Conservation (phyloP, 768 basidiomycete genomes). For the Xerocomus brunneocitrinus region DNA sequence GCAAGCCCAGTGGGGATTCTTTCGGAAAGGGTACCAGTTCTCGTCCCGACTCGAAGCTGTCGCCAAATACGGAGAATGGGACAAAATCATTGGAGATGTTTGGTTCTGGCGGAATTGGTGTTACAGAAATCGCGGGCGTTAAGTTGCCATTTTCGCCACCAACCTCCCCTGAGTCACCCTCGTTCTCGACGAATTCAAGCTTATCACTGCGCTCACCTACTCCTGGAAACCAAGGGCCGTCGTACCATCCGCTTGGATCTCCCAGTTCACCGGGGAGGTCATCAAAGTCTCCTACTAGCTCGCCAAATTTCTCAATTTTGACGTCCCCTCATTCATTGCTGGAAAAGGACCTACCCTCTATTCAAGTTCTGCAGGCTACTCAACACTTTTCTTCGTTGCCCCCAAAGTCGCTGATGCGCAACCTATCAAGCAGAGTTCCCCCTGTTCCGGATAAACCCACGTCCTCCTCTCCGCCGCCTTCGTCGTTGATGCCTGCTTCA, state of each 20-base stretch:
- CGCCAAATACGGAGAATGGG: slow-evolving; percentile 23
- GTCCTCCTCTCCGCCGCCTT: slow-evolving; percentile 8
- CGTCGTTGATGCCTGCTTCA: slow-evolving; percentile 24
- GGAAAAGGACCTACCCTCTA: slow-evolving; percentile 33
- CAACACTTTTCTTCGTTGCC: slow-evolving; percentile 8
- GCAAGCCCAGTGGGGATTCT: slow-evolving; percentile 36
- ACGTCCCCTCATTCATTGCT: slow-evolving; percentile 35
- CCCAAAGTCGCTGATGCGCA: slow-evolving; percentile 14
- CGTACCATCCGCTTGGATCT: slow-evolving; percentile 15
- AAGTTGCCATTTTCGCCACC: slow-evolving; percentile 30
- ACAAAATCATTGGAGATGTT: slow-evolving; percentile 20
- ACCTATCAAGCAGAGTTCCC: slow-evolving; percentile 15
- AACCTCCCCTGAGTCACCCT: slow-evolving; percentile 28
- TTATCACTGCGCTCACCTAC: slow-evolving; percentile 18
- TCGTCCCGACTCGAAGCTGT: slow-evolving; percentile 39
- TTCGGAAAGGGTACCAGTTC: slow-evolving; percentile 25
- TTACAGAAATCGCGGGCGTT: slow-evolving; percentile 27
- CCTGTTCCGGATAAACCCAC: slow-evolving; percentile 26
- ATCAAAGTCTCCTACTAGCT: slow-evolving; percentile 21
- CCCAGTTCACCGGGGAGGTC: slow-evolving; percentile 13
- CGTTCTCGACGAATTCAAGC: slow-evolving; percentile 30
- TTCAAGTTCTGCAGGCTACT: slow-evolving; percentile 26
- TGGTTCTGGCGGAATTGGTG: slow-evolving; percentile 5
- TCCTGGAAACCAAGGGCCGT: slow-evolving; percentile 11
- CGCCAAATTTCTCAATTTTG: slow-evolving; percentile 29